Base-by-base conservation (phyloP, 148 eudicot genomes). In the Rhododendron ferrugineum region DNA sequence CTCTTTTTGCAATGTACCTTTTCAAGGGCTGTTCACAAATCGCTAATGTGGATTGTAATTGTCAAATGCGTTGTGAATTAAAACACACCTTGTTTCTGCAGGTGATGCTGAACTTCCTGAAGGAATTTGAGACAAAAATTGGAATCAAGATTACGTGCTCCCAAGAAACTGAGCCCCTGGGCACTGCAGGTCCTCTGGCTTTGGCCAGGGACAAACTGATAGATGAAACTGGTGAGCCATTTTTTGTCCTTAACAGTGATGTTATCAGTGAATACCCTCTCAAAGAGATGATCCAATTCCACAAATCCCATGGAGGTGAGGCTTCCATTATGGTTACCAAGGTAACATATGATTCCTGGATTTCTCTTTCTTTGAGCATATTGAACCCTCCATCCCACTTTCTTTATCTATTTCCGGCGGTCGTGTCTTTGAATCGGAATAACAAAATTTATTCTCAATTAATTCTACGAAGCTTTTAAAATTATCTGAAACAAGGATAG, bases 121-220 rank as follows among this genome's bases (percentile, higher is more conserved):
- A 97, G 88, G 99, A 94, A 9, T 95, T 94, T 85, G 99, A 97
- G 93, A 85, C 92, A 52, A 94, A 95, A 85, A 90, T 97, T 81
- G 98, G 87, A 82, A 95, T 97, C 89, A 95, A 92, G 88, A 97
- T 97, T 66, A 91, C 93, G 15, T 95, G 96, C 83, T 97, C 99
- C 44, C 98, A 90, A 88, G 99, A 97, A 91, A 95, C 98, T 30
- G 99, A 95, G 87, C 99, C 99, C 85, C 92, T 97, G 50, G 99
- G 99, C 79, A 97, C 99, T 34, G 98, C 99, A 4, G 98, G 99
- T 82, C 98, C 99, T 62, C 88, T 97, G 85, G 99, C 99, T 72
- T 89, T 97, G 88, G 98, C 98, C 44, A 90, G 98, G 89, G 94
- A 97, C 84, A 97, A 94, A 85, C 88, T 97, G 36, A 28, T 90